Evolutionary conservation across 108 stramenopile genomes (phyloP), one percentile per base, ranked within the genome.

Genomic region (Cyclotella sp.): DNA sequence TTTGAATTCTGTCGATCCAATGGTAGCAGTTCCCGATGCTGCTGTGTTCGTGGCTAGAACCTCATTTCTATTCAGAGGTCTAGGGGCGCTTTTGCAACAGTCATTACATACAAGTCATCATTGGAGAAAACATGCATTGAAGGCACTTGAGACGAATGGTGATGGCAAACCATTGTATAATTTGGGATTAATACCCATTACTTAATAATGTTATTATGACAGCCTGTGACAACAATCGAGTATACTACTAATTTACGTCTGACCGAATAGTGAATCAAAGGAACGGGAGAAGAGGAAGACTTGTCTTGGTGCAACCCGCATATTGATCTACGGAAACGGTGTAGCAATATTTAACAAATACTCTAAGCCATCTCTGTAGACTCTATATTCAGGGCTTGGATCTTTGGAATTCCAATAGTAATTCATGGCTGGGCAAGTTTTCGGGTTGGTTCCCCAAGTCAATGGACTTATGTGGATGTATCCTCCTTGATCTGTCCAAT

Each of bases 31-130:
- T 3, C 91, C 91, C 1, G 91, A 92, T 63, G 65, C 89, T 30
- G 89, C 91, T 29, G 84, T 90, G 0, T 88, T 92, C 73, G 88
- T 90, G 8, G 91, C 89, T 16, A 53, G 91, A 42, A 77, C 87
- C 10, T 82, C 84, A 47, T 92, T 90, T 59, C 72, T 92, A 18
- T 82, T 90, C 40, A 66, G 91, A 30, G 91, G 91, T 11, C 75
- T 90, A 59, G 91, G 89, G 14, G 70, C 85, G 0, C 57, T 90
- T 22, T 61, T 88, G 13, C 87, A 78, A 16, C 81, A 86, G 45
- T 84, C 86, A 14, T 49, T 90, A 3, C 63, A 72, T 22, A 90
- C 89, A 14, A 75, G 84, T 34, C 65, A 67, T 15, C 73, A 84
- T 29, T 90, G 87, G 89, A 77, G 62, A n/a, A 71, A 75, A 12